phyloP scores from a whole-genome alignment of 2,329 filamentous ascomycete species.

The Neocatenulostroma microsporum region DNA sequence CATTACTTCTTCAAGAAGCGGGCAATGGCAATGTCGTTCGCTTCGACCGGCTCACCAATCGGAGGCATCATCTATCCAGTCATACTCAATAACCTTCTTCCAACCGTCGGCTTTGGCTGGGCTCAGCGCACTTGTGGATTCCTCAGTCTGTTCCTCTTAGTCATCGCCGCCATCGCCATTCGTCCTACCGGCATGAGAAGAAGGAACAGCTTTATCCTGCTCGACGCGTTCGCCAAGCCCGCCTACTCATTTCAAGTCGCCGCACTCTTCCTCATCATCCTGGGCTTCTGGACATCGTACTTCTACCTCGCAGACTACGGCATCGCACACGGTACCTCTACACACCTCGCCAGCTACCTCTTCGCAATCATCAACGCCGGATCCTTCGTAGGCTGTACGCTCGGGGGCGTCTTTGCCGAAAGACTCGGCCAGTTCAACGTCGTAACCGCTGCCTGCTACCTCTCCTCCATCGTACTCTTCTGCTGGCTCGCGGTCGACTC shows the following conservation, averaged over 20 bases:
- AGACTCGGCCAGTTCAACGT: slow-evolving; percentile 53
- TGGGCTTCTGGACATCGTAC: slow-evolving; percentile 42
- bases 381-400: slow-evolving; percentile 51
- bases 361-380: slow-evolving; percentile 60
- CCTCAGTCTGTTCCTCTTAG: slow-evolving; percentile 32
- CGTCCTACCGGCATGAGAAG: slow-evolving; percentile 33
- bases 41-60: slow-evolving; percentile 52
- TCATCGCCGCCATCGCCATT: slow-evolving; percentile 45
- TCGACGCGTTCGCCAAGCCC: slow-evolving; percentile 36
- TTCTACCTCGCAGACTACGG: slow-evolving; percentile 57
- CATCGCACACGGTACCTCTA: slow-evolving; percentile 45
- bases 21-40: slow-evolving; percentile 52
- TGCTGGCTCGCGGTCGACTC: slow-evolving; percentile 28
- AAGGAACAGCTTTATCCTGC: too few species aligned
- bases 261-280: slow-evolving; percentile 44
- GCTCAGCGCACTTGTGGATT: slow-evolving; percentile 46
- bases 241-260: slow-evolving; percentile 34
- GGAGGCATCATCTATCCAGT: slow-evolving; percentile 50
- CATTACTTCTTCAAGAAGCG: slow-evolving; percentile 56
- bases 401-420: slow-evolving; percentile 54
- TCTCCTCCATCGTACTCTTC: slow-evolving; percentile 27
- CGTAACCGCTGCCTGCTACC: slow-evolving; percentile 40
- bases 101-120: slow-evolving; percentile 48
- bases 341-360: slow-evolving; percentile 59
- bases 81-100: slow-evolving; percentile 43